Conservation (phyloP, 257 asterid genomes). For the Jasminum sambac region DNA sequence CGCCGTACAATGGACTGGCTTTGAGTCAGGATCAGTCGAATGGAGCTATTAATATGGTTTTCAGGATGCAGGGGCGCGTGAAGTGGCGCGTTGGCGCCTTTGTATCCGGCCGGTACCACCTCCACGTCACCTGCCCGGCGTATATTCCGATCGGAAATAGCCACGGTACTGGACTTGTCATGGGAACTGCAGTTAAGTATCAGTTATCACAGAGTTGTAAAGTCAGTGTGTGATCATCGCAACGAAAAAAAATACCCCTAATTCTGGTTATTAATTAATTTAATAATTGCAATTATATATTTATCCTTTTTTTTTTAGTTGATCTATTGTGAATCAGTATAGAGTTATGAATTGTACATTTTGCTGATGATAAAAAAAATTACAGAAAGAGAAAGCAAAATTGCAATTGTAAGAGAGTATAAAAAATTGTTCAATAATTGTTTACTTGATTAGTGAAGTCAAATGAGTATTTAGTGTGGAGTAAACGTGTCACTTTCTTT, state of each 20-base stretch:
- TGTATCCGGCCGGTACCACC: conserved; percentile 62
- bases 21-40: conserved; percentile 48
- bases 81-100: conserved; percentile 72
- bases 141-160: conserved; percentile 54
- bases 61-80: conserved; percentile 67
- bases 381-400: background rate
- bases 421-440: conserved; percentile 18
- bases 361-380: conserved; percentile 29
- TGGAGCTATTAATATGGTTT: conserved; percentile 51
- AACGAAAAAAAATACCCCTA: background rate
- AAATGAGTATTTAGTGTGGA: conserved; percentile 29
- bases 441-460: conserved; percentile 8
- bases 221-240: conserved; percentile 47
- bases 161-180: conserved; percentile 38
- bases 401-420: conserved; percentile 9
- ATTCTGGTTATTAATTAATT: background rate
- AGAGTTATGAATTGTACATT: conserved; percentile 32
- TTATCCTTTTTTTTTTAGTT: conserved; percentile 7
- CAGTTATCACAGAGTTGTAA: conserved; percentile 59
- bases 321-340: conserved; percentile 20
- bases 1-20: conserved; percentile 68
- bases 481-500: conserved; percentile 30
- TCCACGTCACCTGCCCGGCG: conserved; percentile 73
- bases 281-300: background rate
- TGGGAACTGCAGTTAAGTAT: conserved; percentile 68